Conservation (phyloP, 257 asterid genomes). For the Capsicum pubescens region DNA sequence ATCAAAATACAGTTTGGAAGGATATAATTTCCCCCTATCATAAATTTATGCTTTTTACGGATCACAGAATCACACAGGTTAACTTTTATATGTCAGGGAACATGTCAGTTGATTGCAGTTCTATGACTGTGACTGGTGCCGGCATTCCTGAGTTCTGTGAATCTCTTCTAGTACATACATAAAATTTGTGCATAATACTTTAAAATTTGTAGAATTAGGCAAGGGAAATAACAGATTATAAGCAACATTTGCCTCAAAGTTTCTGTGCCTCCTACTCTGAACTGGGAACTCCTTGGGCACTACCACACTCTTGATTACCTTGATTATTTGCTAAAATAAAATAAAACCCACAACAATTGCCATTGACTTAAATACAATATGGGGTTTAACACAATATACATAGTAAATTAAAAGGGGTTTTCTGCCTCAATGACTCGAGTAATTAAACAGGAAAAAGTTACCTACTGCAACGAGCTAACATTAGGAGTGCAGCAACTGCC, state of each 20-base stretch:
- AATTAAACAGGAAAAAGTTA: slow-evolving; percentile 40
- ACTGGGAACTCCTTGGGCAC: background rate
- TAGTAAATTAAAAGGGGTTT: background rate
- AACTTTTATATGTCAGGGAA: background rate
- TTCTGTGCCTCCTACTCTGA: background rate
- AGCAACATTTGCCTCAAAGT: slow-evolving; percentile 18
- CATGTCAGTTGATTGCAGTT: slow-evolving; percentile 10
- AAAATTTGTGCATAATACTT: slow-evolving; percentile 3
- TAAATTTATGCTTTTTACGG: slow-evolving; percentile 4
- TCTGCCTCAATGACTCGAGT: slow-evolving; percentile 27
- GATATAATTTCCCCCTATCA: background rate
- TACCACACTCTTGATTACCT: background rate
- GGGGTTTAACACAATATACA: background rate
- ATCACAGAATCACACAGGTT: background rate
- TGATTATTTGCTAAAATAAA: slow-evolving; percentile 12
- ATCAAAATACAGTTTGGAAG: slow-evolving; percentile 8
- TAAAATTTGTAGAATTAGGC: background rate
- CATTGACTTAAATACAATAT: background rate
- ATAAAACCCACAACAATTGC: background rate
- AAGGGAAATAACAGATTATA: background rate
- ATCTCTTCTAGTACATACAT: background rate
- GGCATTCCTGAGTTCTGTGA: background rate
- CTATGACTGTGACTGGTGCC: slow-evolving; percentile 4
- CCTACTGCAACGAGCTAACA: slow-evolving; percentile 87
- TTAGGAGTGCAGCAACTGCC: slow-evolving; percentile 70